Evolutionary conservation across 2,329 filamentous ascomycete species (phyloP).

Genomic region (Hypocrella siamensis): DNA sequence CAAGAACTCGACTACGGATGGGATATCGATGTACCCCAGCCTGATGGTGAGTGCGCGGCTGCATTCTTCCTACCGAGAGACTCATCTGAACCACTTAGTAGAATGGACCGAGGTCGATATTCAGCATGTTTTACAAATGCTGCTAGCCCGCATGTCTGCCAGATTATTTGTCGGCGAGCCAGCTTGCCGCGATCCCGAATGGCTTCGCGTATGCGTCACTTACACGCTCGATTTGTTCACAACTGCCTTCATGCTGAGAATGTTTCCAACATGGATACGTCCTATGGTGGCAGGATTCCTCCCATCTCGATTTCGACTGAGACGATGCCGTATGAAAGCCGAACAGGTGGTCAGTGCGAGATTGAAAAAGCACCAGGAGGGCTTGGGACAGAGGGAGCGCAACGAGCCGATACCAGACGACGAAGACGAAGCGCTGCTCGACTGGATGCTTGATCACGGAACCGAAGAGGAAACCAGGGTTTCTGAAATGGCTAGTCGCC

Average conservation of each 20-base stretch:
- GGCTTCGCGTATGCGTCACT: background rate
- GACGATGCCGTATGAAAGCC: background rate
- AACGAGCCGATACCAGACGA: background rate
- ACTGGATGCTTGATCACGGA: slow-evolving; percentile 1
- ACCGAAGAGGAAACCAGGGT: slow-evolving; percentile 1
- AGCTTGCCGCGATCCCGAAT: slow-evolving; percentile 1
- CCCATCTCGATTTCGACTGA: background rate
- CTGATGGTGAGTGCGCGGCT: background rate
- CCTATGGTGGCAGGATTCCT: background rate
- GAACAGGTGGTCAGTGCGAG: background rate
- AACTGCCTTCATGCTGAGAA: background rate
- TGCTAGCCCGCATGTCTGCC: background rate
- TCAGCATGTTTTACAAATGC: background rate
- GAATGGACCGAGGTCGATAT: background rate
- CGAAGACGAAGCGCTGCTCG: background rate
- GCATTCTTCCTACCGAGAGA: background rate
- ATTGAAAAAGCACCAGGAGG: background rate
- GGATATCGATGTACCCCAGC: background rate
- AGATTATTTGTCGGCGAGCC: slow-evolving; percentile 1
- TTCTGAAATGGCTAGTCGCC: background rate
- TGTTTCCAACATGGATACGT: background rate
- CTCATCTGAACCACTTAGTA: background rate
- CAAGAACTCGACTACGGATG: slow-evolving; percentile 1
- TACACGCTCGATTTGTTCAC: background rate
- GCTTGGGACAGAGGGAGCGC: background rate